A percentile compares a stretch with the other conserved stretches of the same genome.
These are phyloP conservation scores for Xylaria arbuscula DNA, from an alignment of 2,329 filamentous ascomycete genomes.

Conservation along the genomic window DNA sequence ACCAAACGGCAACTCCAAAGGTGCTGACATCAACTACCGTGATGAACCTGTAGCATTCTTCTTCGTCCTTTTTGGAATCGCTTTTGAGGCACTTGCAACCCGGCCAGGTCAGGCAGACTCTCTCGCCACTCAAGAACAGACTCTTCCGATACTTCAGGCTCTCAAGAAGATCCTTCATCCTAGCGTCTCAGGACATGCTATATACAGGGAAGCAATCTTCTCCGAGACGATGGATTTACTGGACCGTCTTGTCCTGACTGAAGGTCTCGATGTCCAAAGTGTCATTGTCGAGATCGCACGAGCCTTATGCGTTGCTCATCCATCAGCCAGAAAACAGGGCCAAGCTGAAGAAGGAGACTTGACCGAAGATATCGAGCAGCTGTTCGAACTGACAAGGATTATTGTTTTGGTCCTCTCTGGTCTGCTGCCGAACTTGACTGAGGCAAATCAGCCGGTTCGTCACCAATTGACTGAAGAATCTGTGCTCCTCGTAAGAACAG, in stretches of 20 bases:
- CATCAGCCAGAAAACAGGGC: conserved; percentile 79
- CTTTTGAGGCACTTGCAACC: conserved; percentile 93
- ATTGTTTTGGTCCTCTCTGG: conserved; percentile 93
- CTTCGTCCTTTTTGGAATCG: conserved; percentile 95
- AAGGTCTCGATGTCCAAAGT: conserved; percentile 86
- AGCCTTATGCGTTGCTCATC: conserved; percentile 89
- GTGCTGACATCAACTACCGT: conserved; percentile 92
- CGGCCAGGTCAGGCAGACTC: conserved; percentile 74
- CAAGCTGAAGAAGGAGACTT: conserved; percentile 79
- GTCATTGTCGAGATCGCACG: conserved; percentile 95
- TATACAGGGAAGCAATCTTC: conserved; percentile 96
- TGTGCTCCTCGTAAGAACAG: conserved; percentile 79
- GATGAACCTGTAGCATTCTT: conserved; percentile 99
- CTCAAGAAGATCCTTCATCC: conserved; percentile 95
- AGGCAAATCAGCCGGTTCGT: conserved; percentile 72
- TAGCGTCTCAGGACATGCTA: conserved; percentile 93
- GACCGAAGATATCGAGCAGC: conserved; percentile 96
- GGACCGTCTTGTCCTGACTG: conserved; percentile 90
- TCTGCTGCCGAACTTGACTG: conserved; percentile 83
- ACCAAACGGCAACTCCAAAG: conserved; percentile 66
- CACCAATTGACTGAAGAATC: conserved; percentile 90
- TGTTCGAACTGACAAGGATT: conserved; percentile 96
- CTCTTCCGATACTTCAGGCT: conserved; percentile 87
- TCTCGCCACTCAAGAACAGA: conserved; percentile 79
- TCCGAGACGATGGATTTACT: conserved; percentile 97